Conservation (phyloP, 2,329 filamentous ascomycete genomes). For the Ceratocystis eucalypticola region DNA sequence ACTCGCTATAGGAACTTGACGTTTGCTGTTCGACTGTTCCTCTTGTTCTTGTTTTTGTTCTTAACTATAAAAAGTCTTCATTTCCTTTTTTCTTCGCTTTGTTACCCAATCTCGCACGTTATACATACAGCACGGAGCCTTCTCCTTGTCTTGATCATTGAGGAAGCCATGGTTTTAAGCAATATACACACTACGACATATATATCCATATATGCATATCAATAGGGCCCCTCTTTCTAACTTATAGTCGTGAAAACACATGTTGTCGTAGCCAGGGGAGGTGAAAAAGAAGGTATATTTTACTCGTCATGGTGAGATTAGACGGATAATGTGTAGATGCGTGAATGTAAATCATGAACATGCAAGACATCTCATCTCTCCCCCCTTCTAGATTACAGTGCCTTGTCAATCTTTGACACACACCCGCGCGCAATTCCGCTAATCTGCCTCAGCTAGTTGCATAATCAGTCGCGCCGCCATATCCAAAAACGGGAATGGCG, state of each 20-base stretch:
- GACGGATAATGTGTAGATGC: too few relatives aligned
- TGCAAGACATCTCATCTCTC: background rate
- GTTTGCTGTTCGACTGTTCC: background rate
- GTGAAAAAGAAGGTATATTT: too few relatives aligned
- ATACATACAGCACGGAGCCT: background rate
- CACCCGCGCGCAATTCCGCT: conserved; percentile 18
- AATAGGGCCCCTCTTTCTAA: too few relatives aligned
- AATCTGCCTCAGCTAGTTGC: conserved; percentile 73
- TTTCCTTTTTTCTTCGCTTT: background rate
- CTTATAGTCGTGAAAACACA: too few relatives aligned
- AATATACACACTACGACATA: too few relatives aligned
- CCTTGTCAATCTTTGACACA: background rate
- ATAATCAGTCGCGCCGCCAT: conserved; percentile 86
- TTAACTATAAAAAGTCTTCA: background rate
- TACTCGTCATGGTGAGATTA: too few relatives aligned
- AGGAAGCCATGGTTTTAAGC: too few relatives aligned
- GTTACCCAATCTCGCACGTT: background rate
- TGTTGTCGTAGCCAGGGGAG: too few relatives aligned
- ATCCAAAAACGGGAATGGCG: conserved; percentile 90
- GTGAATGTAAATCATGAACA: too few relatives aligned
- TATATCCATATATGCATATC: too few relatives aligned
- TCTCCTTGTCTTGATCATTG: background rate
- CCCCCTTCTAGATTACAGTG: too few relatives aligned
- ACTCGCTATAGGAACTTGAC: background rate
- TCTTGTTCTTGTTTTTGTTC: background rate